These are phyloP conservation scores for Keithomyces neogunnii DNA, from an alignment of 2,329 filamentous ascomycete species.

Conservation along the genomic window DNA sequence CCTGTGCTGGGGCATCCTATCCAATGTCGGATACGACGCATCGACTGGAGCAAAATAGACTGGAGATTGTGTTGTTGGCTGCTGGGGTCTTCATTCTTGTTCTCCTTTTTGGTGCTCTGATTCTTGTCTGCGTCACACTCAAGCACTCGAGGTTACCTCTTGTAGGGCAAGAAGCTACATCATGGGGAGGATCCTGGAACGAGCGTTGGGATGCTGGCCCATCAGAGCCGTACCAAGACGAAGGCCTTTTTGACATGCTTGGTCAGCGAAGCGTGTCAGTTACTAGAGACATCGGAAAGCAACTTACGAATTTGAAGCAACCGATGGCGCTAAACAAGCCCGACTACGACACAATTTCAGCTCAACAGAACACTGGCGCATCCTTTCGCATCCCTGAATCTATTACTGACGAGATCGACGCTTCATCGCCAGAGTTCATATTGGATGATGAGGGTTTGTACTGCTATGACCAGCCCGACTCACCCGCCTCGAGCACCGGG, in stretches of 20 bases:
- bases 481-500: constrained; percentile 14
- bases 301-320: constrained; percentile 14
- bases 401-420: not conserved
- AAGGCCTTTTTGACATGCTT: constrained; percentile 16
- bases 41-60: constrained; percentile 18
- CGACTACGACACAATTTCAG: not conserved
- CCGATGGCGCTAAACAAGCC: not conserved
- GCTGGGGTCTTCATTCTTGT: constrained; percentile 24
- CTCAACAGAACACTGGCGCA: constrained; percentile 1
- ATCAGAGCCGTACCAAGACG: constrained; percentile 11
- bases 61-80: constrained; percentile 27
- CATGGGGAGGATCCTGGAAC: constrained; percentile 12
- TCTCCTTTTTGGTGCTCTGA: constrained; percentile 20
- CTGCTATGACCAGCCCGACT: constrained; percentile 10
- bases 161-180: constrained; percentile 4
- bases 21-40: constrained; percentile 15
- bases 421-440: not conserved
- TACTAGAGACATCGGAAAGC: constrained; percentile 15
- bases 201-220: constrained; percentile 8
- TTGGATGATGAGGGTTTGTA: not conserved
- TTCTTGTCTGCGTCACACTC: constrained; percentile 19
- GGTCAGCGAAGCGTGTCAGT: constrained; percentile 18
- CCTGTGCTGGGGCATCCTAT: not conserved
- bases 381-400: not conserved
- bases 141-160: constrained; percentile 7